Conservation (phyloP, 768 basidiomycete genomes). For the Rhodotorula toruloides region DNA sequence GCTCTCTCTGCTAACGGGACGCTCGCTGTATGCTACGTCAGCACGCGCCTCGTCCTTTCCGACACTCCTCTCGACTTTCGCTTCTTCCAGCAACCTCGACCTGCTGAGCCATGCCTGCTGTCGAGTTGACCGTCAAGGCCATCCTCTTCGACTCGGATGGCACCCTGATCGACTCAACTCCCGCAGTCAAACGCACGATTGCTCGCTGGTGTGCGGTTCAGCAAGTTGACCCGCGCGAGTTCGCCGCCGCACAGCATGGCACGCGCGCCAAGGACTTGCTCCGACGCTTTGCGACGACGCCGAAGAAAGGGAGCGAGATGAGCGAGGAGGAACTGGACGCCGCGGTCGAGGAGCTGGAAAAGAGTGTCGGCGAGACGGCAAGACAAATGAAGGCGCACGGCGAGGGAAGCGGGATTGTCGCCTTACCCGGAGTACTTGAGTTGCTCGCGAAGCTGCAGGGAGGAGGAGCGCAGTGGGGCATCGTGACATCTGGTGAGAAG, state of each 20-base stretch:
- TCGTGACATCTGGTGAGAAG: slow-evolving; percentile 11
- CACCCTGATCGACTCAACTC: slow-evolving; percentile 14
- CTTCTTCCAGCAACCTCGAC: no score
- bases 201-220: background rate
- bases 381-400: background rate
- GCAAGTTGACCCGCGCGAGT: slow-evolving; percentile 1
- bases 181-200: background rate
- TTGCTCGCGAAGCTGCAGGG: background rate
- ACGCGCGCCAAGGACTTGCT: background rate
- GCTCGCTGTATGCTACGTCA: no score
- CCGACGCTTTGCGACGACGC: background rate
- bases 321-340: background rate
- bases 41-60: no score
- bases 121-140: slow-evolving; percentile 1
- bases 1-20: no score
- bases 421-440: background rate
- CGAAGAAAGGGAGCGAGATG: background rate
- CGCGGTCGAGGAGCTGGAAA: background rate
- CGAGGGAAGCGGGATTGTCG: background rate
- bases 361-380: background rate
- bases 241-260: slow-evolving; percentile 9
- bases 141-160: slow-evolving; percentile 21
- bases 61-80: no score
- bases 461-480: background rate
- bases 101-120: background rate